Evolutionary conservation across 805 yeast species (phyloP).

Genomic region (Metschnikowia drakensbergensis): DNA sequence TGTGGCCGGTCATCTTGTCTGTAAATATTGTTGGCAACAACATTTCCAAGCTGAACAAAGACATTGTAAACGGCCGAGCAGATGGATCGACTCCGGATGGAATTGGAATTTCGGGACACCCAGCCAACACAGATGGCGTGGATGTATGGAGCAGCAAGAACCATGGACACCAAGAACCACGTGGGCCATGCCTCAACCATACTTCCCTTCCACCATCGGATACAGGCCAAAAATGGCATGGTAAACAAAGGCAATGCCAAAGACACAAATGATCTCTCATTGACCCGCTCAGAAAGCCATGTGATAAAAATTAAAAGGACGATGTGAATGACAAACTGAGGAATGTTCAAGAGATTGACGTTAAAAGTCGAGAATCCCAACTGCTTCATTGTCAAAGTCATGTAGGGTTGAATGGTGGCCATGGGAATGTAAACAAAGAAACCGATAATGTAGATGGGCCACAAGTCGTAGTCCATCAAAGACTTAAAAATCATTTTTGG

Average conservation of each 20-base stretch:
- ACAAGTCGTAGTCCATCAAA: slow-evolving; percentile 47
- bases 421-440: slow-evolving; percentile 27
- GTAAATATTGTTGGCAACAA: slow-evolving; percentile 55
- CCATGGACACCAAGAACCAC: slow-evolving; percentile 33
- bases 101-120: slow-evolving; percentile 59
- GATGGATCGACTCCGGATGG: slow-evolving; percentile 61
- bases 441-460: slow-evolving; percentile 54
- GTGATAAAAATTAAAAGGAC: slow-evolving; percentile 18
- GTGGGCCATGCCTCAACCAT: slow-evolving; percentile 41
- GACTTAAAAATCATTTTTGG: slow-evolving; percentile 37
- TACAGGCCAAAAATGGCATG: slow-evolving; percentile 29
- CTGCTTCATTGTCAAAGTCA: slow-evolving; percentile 45
- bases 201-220: slow-evolving; percentile 41
- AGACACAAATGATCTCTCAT: slow-evolving; percentile 23
- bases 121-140: slow-evolving; percentile 57
- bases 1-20: slow-evolving; percentile 54
- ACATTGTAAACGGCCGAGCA: slow-evolving; percentile 64
- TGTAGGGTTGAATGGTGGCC: slow-evolving; percentile 28
- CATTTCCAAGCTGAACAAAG: slow-evolving; percentile 55
- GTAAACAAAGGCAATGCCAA: slow-evolving; percentile 24
- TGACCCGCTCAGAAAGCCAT: slow-evolving; percentile 23
- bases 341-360: slow-evolving; percentile 52
- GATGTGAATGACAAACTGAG: slow-evolving; percentile 35
- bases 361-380: slow-evolving; percentile 52
- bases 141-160: slow-evolving; percentile 45